Evolutionary conservation across 306 rosid species (phyloP), one percentile per base, ranked within the genome.

Genomic region (Pyrus pyrifolia): DNA sequence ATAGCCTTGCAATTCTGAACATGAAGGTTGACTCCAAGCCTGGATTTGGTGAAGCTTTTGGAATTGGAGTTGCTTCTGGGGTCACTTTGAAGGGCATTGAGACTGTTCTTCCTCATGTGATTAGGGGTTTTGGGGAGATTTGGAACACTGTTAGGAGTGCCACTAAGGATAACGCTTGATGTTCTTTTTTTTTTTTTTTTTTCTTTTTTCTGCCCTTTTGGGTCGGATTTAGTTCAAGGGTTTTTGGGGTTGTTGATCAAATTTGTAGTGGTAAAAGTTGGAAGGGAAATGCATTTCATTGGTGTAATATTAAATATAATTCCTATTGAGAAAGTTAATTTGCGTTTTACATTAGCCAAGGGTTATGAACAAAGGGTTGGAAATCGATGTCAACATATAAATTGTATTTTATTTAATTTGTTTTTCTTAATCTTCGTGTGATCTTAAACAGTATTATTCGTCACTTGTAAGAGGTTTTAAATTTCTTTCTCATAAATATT

Each of bases 21-120:
- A 79, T 91, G 81, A 95, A 95, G 84, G 75, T 92, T 11, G 97
- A 95, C 62, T 85, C 97, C 23, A 95, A 95, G 85, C 98, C 98
- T 4, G 93, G 96, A 0, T 89, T 75, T 81, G 89, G 68, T 0
- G 87, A 88, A 76, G 71, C 89, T 35, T 89, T 92, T 30, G 92
- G 88, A 5, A 77, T 95, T 68, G 97, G 97, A 0, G 29, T 92
- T 75, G 96, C 91, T 46, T 95, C 98, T 11, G 96, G 96, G 1
- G 79, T 88, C 35, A 70, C 91, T 1, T 69, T 95, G 31, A 81
- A 71, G n/a, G 98, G 95, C 3, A 53, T 94, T 68, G 84, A 81
- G 1, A 78, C 74, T 69, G 44, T 86, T 0, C 13, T 86, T 46
- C 98, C 97, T 29, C 97, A 88, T 53, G 67, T 92, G 11, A 4